phyloP scores from a whole-genome alignment of 2,329 filamentous ascomycete species.

The Emmonsia crescens region DNA sequence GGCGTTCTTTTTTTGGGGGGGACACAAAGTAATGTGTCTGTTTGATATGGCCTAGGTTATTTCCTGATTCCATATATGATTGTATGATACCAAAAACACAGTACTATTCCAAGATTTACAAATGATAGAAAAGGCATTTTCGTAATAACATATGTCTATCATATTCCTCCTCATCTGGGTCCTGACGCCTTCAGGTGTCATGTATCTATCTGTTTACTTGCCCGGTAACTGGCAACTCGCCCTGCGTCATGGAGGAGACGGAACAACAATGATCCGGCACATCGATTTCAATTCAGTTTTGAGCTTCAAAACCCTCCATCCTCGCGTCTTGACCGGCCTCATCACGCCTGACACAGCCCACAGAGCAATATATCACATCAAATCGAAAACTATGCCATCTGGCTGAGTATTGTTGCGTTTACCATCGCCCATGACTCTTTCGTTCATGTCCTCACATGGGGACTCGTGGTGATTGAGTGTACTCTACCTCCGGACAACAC shows the following conservation, averaged over 20 bases:
- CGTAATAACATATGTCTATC: neutral
- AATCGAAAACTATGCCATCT: neutral
- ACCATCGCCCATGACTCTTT: neutral
- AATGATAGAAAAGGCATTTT: neutral
- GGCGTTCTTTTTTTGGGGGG: neutral
- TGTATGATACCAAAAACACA: constrained; percentile 1
- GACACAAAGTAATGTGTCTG: neutral
- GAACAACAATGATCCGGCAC: constrained; percentile 1
- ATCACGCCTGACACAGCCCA: neutral
- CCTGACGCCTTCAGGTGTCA: too few relatives aligned
- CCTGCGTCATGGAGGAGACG: neutral
- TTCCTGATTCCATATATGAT: neutral
- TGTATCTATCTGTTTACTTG: too few relatives aligned
- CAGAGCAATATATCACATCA: neutral
- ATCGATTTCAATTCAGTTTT: neutral
- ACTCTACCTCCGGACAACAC: neutral
- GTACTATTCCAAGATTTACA: neutral
- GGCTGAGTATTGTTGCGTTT: neutral
- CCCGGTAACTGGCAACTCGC: too few relatives aligned
- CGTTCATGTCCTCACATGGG: neutral
- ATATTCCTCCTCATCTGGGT: neutral
- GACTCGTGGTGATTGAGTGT: neutral
- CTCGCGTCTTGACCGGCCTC: neutral
- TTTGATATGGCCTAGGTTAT: neutral
- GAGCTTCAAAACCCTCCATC: neutral